Evolutionary conservation across 331 rosid genomes (phyloP), one percentile per base, ranked within the genome.

Genomic region (Acacia pycnantha): DNA sequence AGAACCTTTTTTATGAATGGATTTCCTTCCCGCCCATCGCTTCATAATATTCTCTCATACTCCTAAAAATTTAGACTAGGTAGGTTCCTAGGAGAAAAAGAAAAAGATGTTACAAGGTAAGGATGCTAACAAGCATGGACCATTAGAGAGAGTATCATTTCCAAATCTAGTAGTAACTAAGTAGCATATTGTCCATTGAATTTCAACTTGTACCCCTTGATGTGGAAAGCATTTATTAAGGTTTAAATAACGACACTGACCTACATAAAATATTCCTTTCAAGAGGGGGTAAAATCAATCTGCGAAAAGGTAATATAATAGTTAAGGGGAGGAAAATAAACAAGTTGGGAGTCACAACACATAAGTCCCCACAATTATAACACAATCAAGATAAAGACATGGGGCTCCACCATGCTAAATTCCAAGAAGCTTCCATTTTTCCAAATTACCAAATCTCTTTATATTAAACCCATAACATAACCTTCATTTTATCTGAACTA

Each of bases 391-490:
- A 82, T 62, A 15, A 27, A n/a, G 65, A 6, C 10, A 46, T 13
- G 8, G 12, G 4, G 0, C 26, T 35, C 22, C 71, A 33, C 1
- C 3, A 47, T 14, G 51, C 81, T 77, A 77, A 70, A 83, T 53
- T 24, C 53, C 81, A 46, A 81, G 71, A 81, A 62, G 41, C 21
- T 27, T 65, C 79, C 12, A 43, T 43, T 43, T 13, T 43, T 8
- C 12, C 46, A 8, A 43, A 43, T 43, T 43, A 43, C 12, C 64
- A 78, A 77, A 58, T 37, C 81, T 64, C 82, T 80, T 51, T 84
- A 80, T 74, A 76, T 73, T 66, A 75, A 41, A 14, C 70, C 71
- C 86, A 11, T 3, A 22, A 6, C 26, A n/a, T 76, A 76, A 71
- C 78, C 54, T 58, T 58, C 64, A 26, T 41, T n/a, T 50, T 21